Base-by-base conservation (phyloP, 2,329 filamentous ascomycete genomes). In the Colletotrichum euphorbiae region DNA sequence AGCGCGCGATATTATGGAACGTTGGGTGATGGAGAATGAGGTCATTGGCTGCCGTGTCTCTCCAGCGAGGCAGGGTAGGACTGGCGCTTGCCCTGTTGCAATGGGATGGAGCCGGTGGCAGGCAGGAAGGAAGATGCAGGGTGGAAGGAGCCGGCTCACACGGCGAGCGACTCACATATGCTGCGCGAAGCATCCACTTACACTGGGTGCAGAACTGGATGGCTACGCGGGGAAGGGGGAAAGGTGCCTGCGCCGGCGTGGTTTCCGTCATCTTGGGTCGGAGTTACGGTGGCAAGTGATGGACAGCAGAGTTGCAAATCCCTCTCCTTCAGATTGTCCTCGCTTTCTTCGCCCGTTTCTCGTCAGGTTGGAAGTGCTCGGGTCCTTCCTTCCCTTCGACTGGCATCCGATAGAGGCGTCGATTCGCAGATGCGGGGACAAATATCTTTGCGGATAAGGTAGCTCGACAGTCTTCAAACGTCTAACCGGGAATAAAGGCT, bases 161-260 rank as follows among this genome's bases (percentile, higher is more conserved):
- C 13, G 19, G 45, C 1, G 24, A 31, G 13, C n/a, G 50, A 80
- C 87, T 73, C 87, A 95, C 93, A 79, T 96, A 97, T 72, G 93
- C 92, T 40, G 93, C 93, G 69, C 93, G 84, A 11, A 97, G 82
- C 87, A 96, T 93, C 93, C 94, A 97, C 81, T 93, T 92, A 80
- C 94, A 98, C 81, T 97, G 93, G 0, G 93, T 97, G 82, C 94
- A 98, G 81, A 93, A 98, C 72, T 91, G 89, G 75, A 98, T 97
- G n/a, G 90, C 90, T 60, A 98, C 85, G 51, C 93, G 89, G 3
- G 94, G 94, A 11, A 92, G 81, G 28, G 79, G 78, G 43, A 21
- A 48, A 28, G 57, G 56, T 1, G 63, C 17, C 11, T 45, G 21
- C 12, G 31, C 28, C 15, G 54, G 38, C 11, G 48, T 17, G 6